Conservation (phyloP, 2,329 filamentous ascomycete genomes). For the Pleurostoma richardsiae region DNA sequence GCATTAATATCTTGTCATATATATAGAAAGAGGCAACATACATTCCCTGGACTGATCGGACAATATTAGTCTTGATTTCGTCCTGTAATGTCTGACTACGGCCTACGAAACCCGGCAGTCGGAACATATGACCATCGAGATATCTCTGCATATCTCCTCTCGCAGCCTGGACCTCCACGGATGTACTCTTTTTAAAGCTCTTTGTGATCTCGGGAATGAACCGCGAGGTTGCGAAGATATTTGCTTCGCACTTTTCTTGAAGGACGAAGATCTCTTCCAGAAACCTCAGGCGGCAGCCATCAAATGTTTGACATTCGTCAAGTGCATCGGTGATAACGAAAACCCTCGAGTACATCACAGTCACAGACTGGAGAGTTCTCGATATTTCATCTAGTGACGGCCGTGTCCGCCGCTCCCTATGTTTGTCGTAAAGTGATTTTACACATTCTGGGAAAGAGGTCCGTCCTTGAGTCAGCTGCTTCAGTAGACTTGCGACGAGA, state of each 20-base stretch:
- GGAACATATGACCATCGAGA: background rate
- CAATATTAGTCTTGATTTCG: conserved; percentile 1
- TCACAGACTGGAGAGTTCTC: background rate
- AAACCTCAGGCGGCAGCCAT: background rate
- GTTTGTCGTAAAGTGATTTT: background rate
- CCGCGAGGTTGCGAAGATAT: conserved; percentile 1
- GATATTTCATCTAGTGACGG: background rate
- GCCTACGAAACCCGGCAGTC: background rate
- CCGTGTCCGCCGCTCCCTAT: background rate
- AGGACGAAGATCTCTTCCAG: background rate
- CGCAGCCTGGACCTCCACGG: background rate
- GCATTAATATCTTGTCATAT: background rate
- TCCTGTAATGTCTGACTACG: background rate
- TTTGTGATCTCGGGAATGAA: background rate
- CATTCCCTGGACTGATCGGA: background rate
- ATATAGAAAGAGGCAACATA: background rate
- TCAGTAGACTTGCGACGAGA: conserved; percentile 21
- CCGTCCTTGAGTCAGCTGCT: conserved; percentile 24
- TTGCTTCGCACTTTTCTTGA: background rate
- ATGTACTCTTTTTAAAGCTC: background rate
- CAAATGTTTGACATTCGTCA: background rate
- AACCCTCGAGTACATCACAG: background rate
- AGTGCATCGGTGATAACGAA: conserved; percentile 2
- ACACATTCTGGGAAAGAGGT: background rate
- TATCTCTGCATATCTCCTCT: background rate